phyloP scores from a whole-genome alignment of 2,329 filamentous ascomycete species.

The Aspergillus hiratsukae region DNA sequence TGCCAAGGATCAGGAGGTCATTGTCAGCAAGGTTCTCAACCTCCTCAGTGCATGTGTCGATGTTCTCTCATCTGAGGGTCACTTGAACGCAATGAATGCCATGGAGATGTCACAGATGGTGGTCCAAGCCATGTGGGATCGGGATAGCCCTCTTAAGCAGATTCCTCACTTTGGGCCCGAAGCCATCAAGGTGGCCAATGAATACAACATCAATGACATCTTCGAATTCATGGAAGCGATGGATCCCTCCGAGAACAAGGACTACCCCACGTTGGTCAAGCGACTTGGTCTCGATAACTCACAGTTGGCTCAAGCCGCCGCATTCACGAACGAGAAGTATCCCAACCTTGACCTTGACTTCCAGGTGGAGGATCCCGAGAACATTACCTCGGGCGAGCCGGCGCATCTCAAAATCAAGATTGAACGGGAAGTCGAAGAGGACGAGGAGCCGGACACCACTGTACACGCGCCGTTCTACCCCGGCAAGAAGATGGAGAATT shows the following conservation, averaged over 20 bases:
- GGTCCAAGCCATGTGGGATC: constrained; percentile 98
- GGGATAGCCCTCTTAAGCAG: constrained; percentile 93
- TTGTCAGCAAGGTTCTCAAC: constrained; percentile 78
- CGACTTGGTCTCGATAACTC: constrained; percentile 72
- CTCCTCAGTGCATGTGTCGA: constrained; percentile 90
- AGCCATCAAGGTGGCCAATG: constrained; percentile 75
- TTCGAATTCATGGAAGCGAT: constrained; percentile 99
- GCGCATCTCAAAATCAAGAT: constrained; percentile 80
- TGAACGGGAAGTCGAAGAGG: constrained; percentile 72
- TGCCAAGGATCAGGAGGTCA: constrained; percentile 88
- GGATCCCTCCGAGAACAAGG: constrained; percentile 87
- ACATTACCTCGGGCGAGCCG: constrained; percentile 73
- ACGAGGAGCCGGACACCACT: constrained; percentile 70
- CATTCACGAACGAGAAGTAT: constrained; percentile 94
- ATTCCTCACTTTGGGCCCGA: constrained; percentile 90
- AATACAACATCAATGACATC: constrained; percentile 82
- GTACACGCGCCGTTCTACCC: constrained; percentile 97
- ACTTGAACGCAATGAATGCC: constrained; percentile 93
- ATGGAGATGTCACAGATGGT: constrained; percentile 99
- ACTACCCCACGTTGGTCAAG: constrained; percentile 73
- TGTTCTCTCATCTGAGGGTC: constrained; percentile 89
- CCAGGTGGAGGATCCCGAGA: constrained; percentile 74
- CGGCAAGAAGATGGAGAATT: constrained; percentile 87
- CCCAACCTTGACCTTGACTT: constrained; percentile 92
- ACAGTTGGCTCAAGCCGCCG: constrained; percentile 82